Evolutionary conservation across 768 basidiomycete genomes (phyloP), one percentile per base, ranked within the genome.

Genomic region (Galerina sulciceps): DNA sequence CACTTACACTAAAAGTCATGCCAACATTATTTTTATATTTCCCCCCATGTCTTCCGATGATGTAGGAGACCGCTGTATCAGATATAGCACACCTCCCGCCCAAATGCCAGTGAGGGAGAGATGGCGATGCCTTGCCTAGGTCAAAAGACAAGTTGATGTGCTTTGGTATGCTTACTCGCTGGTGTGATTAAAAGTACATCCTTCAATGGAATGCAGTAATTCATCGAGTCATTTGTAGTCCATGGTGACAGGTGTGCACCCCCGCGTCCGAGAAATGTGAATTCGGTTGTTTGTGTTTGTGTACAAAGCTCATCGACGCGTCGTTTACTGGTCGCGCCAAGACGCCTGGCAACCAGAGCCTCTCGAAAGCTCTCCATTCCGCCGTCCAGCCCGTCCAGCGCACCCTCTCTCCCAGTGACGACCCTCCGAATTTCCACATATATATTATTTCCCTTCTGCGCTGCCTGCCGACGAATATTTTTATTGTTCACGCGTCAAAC

Each of bases 31-130:
- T 42, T 10, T 54, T 41, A 23, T 5, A 13, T 11, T 49, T 17
- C 40, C 4, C 22, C 22, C 36, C 22, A 37, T 40, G 15, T 5
- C 44, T 34, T 54, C 10, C 10, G 23, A 17, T 34, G 23, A 48
- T 13, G 10, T 96, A 94, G 93, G 93, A n/a, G 81, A 82, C 69
- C 81, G 83, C 3, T 88, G 95, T 20, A 86, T 93, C 45, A 86
- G 93, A 37, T 96, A 94, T 67, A 90, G 89, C 4, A 89, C 95
- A 66, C 83, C 86, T 49, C 84, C 81, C 52, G 88, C 93, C 10
- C 73, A 71, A 43, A 75, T 79, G 14, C 69, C 69, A 78, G 79
- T 53, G 85, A 83, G 70, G 93, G 89, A 72, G 86, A 82, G 9
- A 76, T 79, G 46, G 68, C 77, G 20, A 75, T 94, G 58, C 77